These are phyloP conservation scores for Phytophthora sp. DNA, from an alignment of 352 stramenopile genomes.

Conservation along the genomic window DNA sequence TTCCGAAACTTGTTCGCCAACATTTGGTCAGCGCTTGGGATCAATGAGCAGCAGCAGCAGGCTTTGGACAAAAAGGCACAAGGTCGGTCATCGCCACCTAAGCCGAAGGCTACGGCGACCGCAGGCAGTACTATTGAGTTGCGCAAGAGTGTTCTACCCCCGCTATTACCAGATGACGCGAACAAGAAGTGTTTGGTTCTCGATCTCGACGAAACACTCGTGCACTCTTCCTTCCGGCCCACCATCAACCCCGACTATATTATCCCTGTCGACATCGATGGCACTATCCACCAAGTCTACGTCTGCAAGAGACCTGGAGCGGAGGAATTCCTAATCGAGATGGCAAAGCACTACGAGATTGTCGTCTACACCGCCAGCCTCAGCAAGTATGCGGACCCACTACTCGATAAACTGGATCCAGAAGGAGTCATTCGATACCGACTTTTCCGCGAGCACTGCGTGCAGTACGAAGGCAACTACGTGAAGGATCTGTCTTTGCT, in stretches of 20 bases:
- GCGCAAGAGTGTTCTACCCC: conserved; percentile 64
- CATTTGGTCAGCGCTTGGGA: conserved; percentile 66
- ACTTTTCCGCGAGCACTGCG: conserved; percentile 95
- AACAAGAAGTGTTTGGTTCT: conserved; percentile 93
- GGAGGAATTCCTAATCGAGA: conserved; percentile 96
- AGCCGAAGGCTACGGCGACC: conserved; percentile 26
- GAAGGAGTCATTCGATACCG: conserved; percentile 89
- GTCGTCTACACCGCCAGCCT: conserved; percentile 98
- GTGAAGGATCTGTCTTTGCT: conserved; percentile 98
- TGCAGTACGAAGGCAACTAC: conserved; percentile 96
- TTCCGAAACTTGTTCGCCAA: conserved; percentile 75
- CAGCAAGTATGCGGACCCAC: conserved; percentile 97
- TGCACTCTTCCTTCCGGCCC: conserved; percentile 96
- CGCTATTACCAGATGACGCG: conserved; percentile 45
- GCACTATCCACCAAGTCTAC: conserved; percentile 88
- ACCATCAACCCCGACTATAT: conserved; percentile 96
- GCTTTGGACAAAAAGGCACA: conserved; percentile 36
- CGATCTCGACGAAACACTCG: conserved; percentile 98
- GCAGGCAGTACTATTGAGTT: conserved; percentile 51
- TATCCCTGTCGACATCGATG: conserved; percentile 97
- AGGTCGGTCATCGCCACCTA: conserved; percentile 23
- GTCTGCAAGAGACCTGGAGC: conserved; percentile 93
- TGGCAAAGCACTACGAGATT: conserved; percentile 98
- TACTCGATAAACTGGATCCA: conserved; percentile 96
- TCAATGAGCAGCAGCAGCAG: conserved; percentile 67